Percentiles rank a stretch among this genome's conserved stretches.
Conservation (phyloP, 108 stramenopile genomes). For the Poteriospumella lacustris region DNA sequence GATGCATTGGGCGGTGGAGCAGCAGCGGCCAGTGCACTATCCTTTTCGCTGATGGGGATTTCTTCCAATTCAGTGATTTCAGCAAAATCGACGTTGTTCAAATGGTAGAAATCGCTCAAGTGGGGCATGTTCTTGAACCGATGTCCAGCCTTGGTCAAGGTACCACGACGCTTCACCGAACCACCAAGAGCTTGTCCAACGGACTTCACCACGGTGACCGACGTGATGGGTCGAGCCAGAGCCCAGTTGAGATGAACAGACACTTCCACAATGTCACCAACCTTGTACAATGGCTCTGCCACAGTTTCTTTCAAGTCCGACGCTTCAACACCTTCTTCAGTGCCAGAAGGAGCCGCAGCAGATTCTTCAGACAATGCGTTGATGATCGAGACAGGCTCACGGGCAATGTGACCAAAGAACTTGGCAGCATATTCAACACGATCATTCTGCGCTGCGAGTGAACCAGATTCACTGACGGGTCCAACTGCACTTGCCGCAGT, state of each 20-base stretch:
- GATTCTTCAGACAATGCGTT: not conserved
- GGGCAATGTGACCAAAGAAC: not conserved
- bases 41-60: no score
- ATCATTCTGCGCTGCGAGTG: not conserved
- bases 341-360: not conserved
- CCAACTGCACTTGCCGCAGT: not conserved
- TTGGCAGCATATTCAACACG: not conserved
- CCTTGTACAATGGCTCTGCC: not conserved
- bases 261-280: not conserved
- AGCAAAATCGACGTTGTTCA: no score
- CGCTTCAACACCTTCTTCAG: not conserved
- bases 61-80: no score
- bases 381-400: not conserved
- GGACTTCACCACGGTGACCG: not conserved
- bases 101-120: no score
- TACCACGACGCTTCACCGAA: not conserved
- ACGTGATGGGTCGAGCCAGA: not conserved
- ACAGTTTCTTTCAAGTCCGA: not conserved
- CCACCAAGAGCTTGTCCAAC: no score
- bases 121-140: no score
- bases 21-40: no score
- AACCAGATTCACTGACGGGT: not conserved
- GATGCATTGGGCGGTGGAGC: no score
- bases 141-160: not conserved
- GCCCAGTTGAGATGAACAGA: not conserved